Percentiles rank a stretch among this genome's conserved stretches.
Conservation (phyloP, 108 stramenopile species). For the Discostella stelligeroides region DNA sequence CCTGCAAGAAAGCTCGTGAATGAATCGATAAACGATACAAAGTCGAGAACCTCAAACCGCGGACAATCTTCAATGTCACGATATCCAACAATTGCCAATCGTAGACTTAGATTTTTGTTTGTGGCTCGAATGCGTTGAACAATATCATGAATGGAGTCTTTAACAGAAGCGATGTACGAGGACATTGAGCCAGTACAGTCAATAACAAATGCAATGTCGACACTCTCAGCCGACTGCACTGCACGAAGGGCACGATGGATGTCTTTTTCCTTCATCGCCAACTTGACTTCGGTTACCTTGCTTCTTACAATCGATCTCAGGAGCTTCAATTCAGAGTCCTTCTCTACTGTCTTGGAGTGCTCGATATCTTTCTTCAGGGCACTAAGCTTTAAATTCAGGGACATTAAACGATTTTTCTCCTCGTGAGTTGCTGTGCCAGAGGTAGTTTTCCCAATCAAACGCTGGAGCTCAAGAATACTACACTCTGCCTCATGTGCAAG, state of each 20-base stretch:
- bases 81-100: too few relatives aligned
- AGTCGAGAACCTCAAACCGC: constrained; percentile 44
- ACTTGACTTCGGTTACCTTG: constrained; percentile 22
- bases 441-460: too few relatives aligned
- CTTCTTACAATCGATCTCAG: constrained; percentile 23
- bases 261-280: constrained; percentile 41
- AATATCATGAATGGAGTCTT: constrained; percentile 32
- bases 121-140: constrained; percentile 25
- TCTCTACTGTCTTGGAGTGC: constrained; percentile 31
- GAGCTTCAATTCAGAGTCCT: constrained; percentile 15
- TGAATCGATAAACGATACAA: constrained; percentile 22
- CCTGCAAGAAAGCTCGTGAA: constrained; percentile 34
- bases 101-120: constrained; percentile 31
- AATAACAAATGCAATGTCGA: constrained; percentile 48
- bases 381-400: constrained; percentile 31
- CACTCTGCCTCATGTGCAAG: constrained; percentile 26
- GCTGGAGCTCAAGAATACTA: constrained; percentile 31
- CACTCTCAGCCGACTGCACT: constrained; percentile 36
- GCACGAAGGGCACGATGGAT: constrained; percentile 31
- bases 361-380: constrained; percentile 21
- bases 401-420: constrained; percentile 31
- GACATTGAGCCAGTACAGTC: constrained; percentile 47
- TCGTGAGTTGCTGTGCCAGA: constrained; percentile 32
- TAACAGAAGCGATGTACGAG: constrained; percentile 36
- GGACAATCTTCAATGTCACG: constrained; percentile 27